phyloP scores from a whole-genome alignment of 257 asterid genomes.

The Rauvolfia tetraphylla region DNA sequence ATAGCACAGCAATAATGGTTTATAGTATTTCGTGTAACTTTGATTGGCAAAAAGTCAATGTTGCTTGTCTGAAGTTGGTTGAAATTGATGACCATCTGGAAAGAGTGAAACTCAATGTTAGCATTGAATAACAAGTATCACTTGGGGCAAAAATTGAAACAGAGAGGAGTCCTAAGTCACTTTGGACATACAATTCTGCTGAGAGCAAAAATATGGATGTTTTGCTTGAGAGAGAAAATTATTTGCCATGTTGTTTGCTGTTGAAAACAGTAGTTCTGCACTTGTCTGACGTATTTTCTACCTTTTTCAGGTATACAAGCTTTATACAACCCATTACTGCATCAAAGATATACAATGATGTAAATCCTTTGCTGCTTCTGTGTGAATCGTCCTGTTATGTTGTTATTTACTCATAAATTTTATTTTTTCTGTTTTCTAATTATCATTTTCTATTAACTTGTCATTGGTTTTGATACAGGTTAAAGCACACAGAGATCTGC shows the following conservation, averaged over 20 bases:
- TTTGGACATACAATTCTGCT: background rate
- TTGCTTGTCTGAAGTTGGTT: background rate
- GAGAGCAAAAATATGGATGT: background rate
- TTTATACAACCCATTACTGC: conserved; percentile 95
- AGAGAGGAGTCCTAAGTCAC: background rate
- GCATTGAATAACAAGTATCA: background rate
- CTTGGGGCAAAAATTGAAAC: background rate
- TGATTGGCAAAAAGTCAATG: background rate
- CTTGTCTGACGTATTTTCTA: background rate
- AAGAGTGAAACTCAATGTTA: background rate
- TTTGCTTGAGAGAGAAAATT: background rate
- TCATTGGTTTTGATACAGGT: conserved; percentile 49
- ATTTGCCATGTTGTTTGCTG: background rate
- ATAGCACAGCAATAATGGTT: no score
- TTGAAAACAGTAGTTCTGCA: background rate
- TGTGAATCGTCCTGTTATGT: no score
- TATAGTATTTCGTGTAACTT: background rate
- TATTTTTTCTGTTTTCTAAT: background rate
- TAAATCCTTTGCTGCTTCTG: conserved; percentile 28
- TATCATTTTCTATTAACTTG: background rate
- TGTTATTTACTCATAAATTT: background rate
- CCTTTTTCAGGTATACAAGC: conserved; percentile 80
- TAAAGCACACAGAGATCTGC: conserved; percentile 86
- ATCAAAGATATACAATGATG: conserved; percentile 90
- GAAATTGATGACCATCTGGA: background rate